Base-by-base conservation (phyloP, 805 yeast species). In the Barnettozyma botsteinii region DNA sequence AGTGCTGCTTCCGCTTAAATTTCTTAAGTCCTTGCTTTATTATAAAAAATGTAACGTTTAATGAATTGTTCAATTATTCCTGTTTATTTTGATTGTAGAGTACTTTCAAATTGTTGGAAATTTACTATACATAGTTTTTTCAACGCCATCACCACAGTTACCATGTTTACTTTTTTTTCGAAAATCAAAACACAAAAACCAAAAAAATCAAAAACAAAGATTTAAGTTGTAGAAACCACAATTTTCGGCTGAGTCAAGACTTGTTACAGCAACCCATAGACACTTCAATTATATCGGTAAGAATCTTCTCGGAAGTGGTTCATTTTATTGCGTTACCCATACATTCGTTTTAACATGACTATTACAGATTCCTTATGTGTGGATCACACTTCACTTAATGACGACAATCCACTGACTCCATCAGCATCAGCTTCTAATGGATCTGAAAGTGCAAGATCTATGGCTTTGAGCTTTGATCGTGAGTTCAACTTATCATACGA, bases 331-430 rank as follows among this genome's bases (percentile, higher is more conserved):
- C 10, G 24, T 7, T 22, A 22, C 24, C 24, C 10, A 7, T 11
- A 29, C 21, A 18, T 18, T 18, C 12, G 4, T n/a, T 24, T 20
- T 31, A 31, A 20, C 4, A 35, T 35, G 38, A 25, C 38, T 17
- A 15, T 29, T 22, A 14, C 29, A 14, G 38, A 35, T 31, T 35
- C 38, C 11, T 18, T 35, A 12, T 35, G 38, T n/a, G 25, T 35
- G 4, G 38, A 35, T 15, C 29, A 23, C 18, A 29, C 33, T 14
- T 18, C 7, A 7, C 30, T 27, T 10, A 10, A 27, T n/a, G 18
- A 18, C 30, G 30, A 27, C 18, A 27, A 14, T 7, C 7, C 30
- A 14, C 6, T 18, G 5, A 13, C 18, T 6, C 5, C 30, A 27
- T n/a, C n/a, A n/a, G n/a, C n/a, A n/a, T n/a, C n/a, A n/a, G n/a